These are phyloP conservation scores for Dendrothele bispora DNA, from an alignment of 768 basidiomycete species.

Conservation along the genomic window DNA sequence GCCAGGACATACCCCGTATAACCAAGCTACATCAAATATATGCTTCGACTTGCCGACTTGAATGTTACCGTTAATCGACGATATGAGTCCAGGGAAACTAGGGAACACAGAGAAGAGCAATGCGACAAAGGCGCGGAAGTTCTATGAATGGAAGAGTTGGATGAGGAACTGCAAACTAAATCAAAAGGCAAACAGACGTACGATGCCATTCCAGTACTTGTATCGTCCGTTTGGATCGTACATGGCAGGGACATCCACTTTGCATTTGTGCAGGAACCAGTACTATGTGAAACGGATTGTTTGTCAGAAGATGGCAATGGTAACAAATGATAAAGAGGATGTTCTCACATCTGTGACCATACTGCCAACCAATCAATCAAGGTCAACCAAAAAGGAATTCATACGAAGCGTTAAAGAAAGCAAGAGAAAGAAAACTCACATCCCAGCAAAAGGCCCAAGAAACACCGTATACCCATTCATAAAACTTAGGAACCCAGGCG, in stretches of 20 bases:
- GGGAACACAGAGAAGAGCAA: constrained; percentile 69
- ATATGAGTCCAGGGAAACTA: constrained; percentile 74
- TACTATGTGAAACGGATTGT: constrained; percentile 48
- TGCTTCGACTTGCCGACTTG: constrained; percentile 54
- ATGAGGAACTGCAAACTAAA: neutral
- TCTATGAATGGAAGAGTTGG: constrained; percentile 40
- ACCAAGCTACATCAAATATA: constrained; percentile 73
- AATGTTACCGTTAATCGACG: constrained; percentile 68
- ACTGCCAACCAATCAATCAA: constrained; percentile 19
- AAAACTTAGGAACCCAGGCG: constrained; percentile 70
- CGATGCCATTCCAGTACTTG: constrained; percentile 72
- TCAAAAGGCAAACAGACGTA: constrained; percentile 32
- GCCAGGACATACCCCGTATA: constrained; percentile 61
- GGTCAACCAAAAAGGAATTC: neutral
- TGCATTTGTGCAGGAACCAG: constrained; percentile 72
- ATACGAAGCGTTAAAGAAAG: neutral
- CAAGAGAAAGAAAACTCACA: constrained; percentile 41
- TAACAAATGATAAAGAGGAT: neutral
- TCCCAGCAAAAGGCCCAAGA: constrained; percentile 80
- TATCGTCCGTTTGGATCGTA: constrained; percentile 81
- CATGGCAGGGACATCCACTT: constrained; percentile 82
- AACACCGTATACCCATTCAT: constrained; percentile 87
- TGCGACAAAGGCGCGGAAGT: constrained; percentile 78
- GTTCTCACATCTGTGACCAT: constrained; percentile 47
- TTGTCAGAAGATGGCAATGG: neutral